Percentiles rank a stretch among this genome's conserved stretches.
phyloP scores from a whole-genome alignment of 2,329 filamentous ascomycete genomes.

The Fusarium staphyleae region DNA sequence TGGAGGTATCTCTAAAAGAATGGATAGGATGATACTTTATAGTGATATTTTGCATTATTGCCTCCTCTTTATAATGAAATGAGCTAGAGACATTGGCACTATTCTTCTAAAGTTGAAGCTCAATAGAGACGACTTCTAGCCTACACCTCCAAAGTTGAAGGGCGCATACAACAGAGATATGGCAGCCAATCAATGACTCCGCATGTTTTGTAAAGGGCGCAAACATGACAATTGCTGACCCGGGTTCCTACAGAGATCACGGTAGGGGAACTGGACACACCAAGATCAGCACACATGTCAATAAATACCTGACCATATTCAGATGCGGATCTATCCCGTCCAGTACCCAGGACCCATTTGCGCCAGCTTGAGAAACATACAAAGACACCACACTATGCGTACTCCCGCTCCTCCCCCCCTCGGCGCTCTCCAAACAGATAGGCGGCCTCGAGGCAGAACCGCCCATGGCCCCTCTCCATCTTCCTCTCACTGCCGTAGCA shows the following conservation, averaged over 20 bases:
- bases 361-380: slow-evolving; percentile 25
- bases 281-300: too few relatives aligned
- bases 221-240: not conserved
- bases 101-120: slow-evolving; percentile 12
- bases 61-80: not conserved
- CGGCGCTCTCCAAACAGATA: slow-evolving; percentile 80
- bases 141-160: slow-evolving; percentile 4
- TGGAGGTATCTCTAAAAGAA: too few relatives aligned
- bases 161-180: not conserved
- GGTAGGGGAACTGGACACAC: too few relatives aligned
- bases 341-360: slow-evolving; percentile 9
- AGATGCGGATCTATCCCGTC: slow-evolving; percentile 30
- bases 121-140: slow-evolving; percentile 1
- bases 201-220: not conserved
- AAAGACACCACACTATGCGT: slow-evolving; percentile 33
- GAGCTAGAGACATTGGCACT: not conserved
- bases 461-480: slow-evolving; percentile 70
- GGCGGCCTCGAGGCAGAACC: slow-evolving; percentile 91
- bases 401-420: slow-evolving; percentile 41
- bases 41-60: not conserved
- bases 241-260: too few relatives aligned
- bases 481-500: slow-evolving; percentile 92
- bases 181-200: not conserved
- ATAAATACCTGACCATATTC: not conserved
- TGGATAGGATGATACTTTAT: too few relatives aligned